phyloP scores from a whole-genome alignment of 768 basidiomycete species.

The Dendrothele bispora region DNA sequence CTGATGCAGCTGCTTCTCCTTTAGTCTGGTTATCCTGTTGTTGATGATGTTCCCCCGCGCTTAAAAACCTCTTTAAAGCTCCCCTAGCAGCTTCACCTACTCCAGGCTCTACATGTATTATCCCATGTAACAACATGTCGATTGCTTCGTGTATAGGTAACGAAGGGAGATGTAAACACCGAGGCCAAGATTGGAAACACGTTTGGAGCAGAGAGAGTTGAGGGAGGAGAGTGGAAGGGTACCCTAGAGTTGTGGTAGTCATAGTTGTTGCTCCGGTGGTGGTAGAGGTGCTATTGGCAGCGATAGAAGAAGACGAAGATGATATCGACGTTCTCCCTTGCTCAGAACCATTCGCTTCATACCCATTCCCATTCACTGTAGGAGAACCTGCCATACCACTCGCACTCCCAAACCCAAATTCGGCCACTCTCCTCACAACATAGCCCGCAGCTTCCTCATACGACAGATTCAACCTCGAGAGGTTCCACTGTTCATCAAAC shows the following conservation, averaged over 20 bases:
- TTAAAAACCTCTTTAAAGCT: conserved; percentile 74
- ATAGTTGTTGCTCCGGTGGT: no score
- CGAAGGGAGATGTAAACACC: conserved; percentile 61
- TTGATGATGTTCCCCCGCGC: conserved; percentile 52
- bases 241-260: conserved; percentile 67
- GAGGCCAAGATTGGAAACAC: conserved; percentile 83
- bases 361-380: no score
- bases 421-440: conserved; percentile 66
- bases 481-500: conserved; percentile 83
- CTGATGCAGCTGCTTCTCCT: no score
- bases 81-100: conserved; percentile 67
- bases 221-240: conserved; percentile 57
- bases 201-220: conserved; percentile 73
- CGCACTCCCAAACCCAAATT: no score
- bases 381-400: no score
- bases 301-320: no score
- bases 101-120: conserved; percentile 82
- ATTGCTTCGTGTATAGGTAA: conserved; percentile 59
- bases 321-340: no score
- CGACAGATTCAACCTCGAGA: conserved; percentile 53
- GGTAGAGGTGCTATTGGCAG: no score
- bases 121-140: conserved; percentile 77
- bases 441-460: conserved; percentile 73
- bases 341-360: no score
- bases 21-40: no score